A percentile compares a stretch with the other conserved stretches of the same genome.
Evolutionary conservation across 805 yeast species (phyloP).

Genomic region (Lipomyces kockii): DNA sequence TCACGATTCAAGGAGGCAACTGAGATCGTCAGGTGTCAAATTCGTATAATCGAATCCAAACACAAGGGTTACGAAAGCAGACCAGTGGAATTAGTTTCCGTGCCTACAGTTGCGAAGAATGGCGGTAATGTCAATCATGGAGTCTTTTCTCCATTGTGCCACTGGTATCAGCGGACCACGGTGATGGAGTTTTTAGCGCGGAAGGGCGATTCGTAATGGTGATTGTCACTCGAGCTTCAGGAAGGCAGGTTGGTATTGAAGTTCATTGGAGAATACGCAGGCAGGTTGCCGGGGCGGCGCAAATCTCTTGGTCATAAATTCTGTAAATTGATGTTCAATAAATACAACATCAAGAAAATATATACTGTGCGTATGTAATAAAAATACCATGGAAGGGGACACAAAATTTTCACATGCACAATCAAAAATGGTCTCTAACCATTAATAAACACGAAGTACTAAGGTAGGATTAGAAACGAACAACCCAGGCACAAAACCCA

Average conservation of each 20-base stretch:
- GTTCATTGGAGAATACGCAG: not conserved
- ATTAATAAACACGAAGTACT: not conserved
- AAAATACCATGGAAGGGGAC: not conserved
- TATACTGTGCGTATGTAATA: not conserved
- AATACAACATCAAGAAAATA: not conserved
- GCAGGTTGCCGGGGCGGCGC: not conserved
- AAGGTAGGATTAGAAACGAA: not conserved
- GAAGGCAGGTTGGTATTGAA: not conserved
- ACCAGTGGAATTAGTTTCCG: not conserved
- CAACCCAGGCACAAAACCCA: not conserved
- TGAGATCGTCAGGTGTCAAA: conserved; percentile 3
- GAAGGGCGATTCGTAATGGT: not conserved
- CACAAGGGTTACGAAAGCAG: not conserved
- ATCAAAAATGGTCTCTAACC: not conserved
- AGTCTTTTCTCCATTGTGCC: not conserved
- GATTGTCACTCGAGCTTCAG: not conserved
- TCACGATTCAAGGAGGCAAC: not conserved
- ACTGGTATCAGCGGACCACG: conserved; percentile 10
- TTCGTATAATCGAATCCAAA: not conserved
- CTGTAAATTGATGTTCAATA: not conserved
- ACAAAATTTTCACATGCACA: not conserved
- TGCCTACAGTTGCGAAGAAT: conserved; percentile 4
- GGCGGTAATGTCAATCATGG: conserved; percentile 9
- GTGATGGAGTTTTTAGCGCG: conserved; percentile 9
- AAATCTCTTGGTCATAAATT: not conserved